Base-by-base conservation (phyloP, 169 alveolate genomes). In the Plasmodium yoelii region DNA sequence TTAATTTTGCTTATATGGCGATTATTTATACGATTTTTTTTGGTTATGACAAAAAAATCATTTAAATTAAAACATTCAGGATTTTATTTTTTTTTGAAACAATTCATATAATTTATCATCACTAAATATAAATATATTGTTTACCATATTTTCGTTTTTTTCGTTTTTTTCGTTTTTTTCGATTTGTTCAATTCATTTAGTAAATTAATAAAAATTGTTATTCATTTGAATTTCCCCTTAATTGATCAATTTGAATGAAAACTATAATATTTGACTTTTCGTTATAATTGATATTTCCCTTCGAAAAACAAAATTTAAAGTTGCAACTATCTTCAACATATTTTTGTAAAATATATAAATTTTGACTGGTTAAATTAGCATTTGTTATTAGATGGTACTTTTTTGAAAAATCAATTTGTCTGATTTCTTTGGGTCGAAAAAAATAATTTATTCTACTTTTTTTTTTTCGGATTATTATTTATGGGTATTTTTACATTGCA, bases 401-500 rank as follows among this genome's bases (percentile, higher is more conserved):
- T 34, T 34, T 34, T 34, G 42, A 34, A 34, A 34, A 3, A 34
- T 34, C 42, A 3, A 34, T 34, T 34, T 34, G 42, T 34, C 44
- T 34, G 46, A 59, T 19, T 24, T 73, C 61, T 73, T 71, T 73
- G 26, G 15, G 53, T 42, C 59, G 57, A 8, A 4, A 53, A 4
- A 34, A 15, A 19, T 56, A 9, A 5, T 19, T 10, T 10, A 19
- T 34, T 12, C 53, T 18, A 49, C 12, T n/a, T 10, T 44, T 56
- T n/a, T 1, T 56, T 70, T 34, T 24, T 28, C 22, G 24, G 65
- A 2, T 18, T 39, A 39, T 49, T 70, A 24, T 77, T 57, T 7
- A 88, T 55, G n/a, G 91, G 87, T 59, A 67, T 69, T 63, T 65
- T 47, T 24, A 80, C 56, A 44, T 68, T 86, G 19, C 86, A 90